These are phyloP conservation scores for Pyrus betulifolia DNA, from an alignment of 306 rosid species.

Conservation along the genomic window DNA sequence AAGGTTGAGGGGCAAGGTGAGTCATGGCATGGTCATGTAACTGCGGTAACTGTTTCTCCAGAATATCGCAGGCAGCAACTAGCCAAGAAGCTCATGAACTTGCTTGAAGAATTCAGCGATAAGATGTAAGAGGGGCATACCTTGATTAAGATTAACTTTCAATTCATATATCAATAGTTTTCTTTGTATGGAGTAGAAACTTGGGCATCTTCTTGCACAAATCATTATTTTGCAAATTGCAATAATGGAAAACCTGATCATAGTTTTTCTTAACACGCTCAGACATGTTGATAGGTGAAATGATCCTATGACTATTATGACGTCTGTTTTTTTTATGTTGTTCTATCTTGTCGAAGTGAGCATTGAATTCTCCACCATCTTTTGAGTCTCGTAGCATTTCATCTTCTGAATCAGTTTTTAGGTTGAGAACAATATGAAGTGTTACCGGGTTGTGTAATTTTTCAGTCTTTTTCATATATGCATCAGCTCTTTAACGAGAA, in stretches of 20 bases:
- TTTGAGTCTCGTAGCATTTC: neutral
- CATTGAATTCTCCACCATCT: neutral
- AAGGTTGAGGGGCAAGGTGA: conserved; percentile 99
- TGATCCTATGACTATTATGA: neutral
- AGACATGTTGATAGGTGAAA: neutral
- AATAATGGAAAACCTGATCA: neutral
- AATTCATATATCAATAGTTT: neutral
- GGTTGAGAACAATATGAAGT: neutral
- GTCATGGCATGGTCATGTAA: conserved; percentile 98
- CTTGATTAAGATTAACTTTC: neutral
- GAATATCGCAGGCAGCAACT: conserved; percentile 93
- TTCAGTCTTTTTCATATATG: neutral
- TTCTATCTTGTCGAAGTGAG: neutral
- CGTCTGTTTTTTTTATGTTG: neutral
- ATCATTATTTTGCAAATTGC: neutral
- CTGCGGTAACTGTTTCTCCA: conserved; percentile 87
- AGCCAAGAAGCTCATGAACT: conserved; percentile 94
- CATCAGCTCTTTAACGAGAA: neutral
- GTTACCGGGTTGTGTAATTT: neutral
- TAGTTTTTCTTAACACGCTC: neutral
- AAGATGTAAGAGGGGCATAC: conserved; percentile 46
- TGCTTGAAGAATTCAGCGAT: conserved; percentile 88
- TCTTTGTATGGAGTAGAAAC: neutral
- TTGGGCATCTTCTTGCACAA: neutral
- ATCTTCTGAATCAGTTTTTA: neutral